Conservation (phyloP, 1,284 basidiomycete species). For the Sparassis latifolia region DNA sequence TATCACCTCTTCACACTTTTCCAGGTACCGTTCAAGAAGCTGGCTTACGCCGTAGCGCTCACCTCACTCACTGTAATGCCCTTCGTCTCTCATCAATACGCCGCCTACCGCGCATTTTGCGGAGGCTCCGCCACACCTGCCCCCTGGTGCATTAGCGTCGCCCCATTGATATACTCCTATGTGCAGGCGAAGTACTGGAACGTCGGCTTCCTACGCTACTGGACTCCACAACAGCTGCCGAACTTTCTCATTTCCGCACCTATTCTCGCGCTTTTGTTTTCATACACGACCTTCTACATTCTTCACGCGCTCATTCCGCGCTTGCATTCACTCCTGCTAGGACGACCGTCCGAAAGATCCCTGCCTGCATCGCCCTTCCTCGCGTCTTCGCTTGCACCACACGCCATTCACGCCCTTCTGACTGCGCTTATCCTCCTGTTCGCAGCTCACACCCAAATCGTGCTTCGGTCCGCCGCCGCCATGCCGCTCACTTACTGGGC, state of each 20-base stretch:
- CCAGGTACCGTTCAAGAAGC: conserved; percentile 28
- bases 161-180: conserved; percentile 78
- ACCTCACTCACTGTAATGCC: conserved; percentile 52
- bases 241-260: conserved; percentile 84
- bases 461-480: conserved; percentile 73
- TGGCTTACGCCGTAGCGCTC: conserved; percentile 32
- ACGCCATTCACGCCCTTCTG: conserved; percentile 63
- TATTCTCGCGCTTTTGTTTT: conserved; percentile 49
- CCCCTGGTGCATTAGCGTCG: conserved; percentile 57
- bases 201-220: conserved; percentile 82
- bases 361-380: conserved; percentile 20
- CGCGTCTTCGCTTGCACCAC: conserved; percentile 42
- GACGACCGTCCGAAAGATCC: conserved; percentile 2
- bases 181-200: conserved; percentile 89
- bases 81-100: conserved; percentile 64
- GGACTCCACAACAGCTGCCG: conserved; percentile 77
- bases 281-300: conserved; percentile 35
- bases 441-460: conserved; percentile 86
- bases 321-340: conserved; percentile 13
- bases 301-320: conserved; percentile 12
- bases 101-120: conserved; percentile 68
- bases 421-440: conserved; percentile 65
- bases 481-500: conserved; percentile 87
- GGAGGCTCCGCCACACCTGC: conserved; percentile 1
- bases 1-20: conserved; percentile 6